Conservation (phyloP, 2,329 filamentous ascomycete species). For the Hypoxylon sp. region DNA sequence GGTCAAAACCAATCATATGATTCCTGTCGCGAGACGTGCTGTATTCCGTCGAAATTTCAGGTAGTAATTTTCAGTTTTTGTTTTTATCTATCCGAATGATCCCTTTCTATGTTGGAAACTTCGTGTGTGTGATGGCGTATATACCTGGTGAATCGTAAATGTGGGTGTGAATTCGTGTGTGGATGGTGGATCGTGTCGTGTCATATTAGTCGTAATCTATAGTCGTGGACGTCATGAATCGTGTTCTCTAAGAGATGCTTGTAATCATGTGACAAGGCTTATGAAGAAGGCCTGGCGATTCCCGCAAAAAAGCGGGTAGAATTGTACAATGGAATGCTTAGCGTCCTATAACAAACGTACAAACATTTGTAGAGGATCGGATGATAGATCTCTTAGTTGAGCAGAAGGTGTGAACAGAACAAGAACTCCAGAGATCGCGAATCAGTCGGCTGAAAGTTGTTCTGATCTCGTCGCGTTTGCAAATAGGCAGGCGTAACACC, state of each 20-base stretch:
- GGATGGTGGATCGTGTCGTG: slow-evolving; percentile 18
- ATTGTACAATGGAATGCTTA: slow-evolving; percentile 1
- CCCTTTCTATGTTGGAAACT: background rate
- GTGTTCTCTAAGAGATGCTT: background rate
- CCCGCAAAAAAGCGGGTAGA: background rate
- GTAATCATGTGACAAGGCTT: slow-evolving; percentile 1
- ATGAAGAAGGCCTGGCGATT: background rate
- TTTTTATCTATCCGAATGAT: slow-evolving; percentile 28
- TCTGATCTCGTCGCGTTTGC: slow-evolving; percentile 62
- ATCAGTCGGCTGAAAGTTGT: slow-evolving; percentile 63
- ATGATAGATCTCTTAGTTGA: slow-evolving; percentile 41
- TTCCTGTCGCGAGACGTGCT: slow-evolving; percentile 23
- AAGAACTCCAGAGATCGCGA: slow-evolving; percentile 62
- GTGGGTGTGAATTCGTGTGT: background rate
- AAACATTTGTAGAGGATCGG: slow-evolving; percentile 33
- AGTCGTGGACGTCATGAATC: background rate
- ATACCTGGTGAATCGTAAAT: slow-evolving; percentile 1
- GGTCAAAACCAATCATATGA: background rate
- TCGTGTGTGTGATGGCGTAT: background rate
- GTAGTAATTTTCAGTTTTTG: too few species aligned
- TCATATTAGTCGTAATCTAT: background rate
- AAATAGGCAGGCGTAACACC: slow-evolving; percentile 64
- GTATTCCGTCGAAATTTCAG: slow-evolving; percentile 7
- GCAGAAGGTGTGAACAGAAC: slow-evolving; percentile 59
- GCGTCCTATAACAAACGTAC: slow-evolving; percentile 33